Percentiles rank a stretch among this genome's conserved stretches.
Conservation (phyloP, 1,139 yeast species). For the Scheffersomyces segobiensis region DNA sequence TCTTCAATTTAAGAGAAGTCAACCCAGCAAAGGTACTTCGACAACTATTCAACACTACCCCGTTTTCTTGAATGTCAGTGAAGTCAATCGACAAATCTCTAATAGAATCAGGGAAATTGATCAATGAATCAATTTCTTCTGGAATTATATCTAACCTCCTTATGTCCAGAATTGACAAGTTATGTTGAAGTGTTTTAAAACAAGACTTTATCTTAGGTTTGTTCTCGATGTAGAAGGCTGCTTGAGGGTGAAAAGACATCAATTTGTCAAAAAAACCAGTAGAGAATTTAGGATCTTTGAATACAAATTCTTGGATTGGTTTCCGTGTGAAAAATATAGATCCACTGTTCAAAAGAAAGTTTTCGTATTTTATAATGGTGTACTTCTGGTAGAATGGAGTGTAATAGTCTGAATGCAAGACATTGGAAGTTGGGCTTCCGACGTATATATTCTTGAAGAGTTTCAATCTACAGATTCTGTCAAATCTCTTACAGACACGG, state of each 20-base stretch:
- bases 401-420: neutral
- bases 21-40: neutral
- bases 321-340: neutral
- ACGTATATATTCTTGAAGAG: neutral
- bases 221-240: neutral
- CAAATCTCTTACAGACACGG: neutral
- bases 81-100: neutral
- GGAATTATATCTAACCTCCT: neutral
- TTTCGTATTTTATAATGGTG: neutral
- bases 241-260: neutral
- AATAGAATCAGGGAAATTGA: neutral
- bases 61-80: neutral
- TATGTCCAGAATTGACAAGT: neutral
- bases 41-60: neutral
- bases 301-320: neutral
- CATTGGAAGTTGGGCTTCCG: neutral
- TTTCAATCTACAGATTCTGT: neutral
- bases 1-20: neutral
- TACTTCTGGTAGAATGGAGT: neutral
- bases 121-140: neutral
- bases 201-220: neutral
- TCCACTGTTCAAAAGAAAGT: neutral
- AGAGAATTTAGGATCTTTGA: neutral
- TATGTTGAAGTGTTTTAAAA: neutral
- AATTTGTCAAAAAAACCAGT: neutral